These are phyloP conservation scores for Kodamaea alishanica DNA, from an alignment of 1,139 yeast genomes.

Conservation along the genomic window DNA sequence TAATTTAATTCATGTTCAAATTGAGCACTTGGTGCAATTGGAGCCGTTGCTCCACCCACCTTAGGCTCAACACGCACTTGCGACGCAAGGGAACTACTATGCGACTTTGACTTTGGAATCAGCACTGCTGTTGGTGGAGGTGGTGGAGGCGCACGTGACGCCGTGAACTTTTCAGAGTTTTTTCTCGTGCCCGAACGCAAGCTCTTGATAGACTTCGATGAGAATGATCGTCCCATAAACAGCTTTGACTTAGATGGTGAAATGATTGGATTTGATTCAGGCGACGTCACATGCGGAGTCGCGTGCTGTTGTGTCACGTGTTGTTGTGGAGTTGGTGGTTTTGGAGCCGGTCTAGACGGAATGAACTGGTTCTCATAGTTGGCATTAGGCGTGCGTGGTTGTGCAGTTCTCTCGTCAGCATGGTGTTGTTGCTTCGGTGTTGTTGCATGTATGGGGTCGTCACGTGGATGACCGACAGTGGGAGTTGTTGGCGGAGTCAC, in stretches of 20 bases:
- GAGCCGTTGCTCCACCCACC: constrained; percentile 39
- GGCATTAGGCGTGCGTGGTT: constrained; percentile 21
- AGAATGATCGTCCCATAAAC: constrained; percentile 37
- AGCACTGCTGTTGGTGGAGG: constrained; percentile 10
- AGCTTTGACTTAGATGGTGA: constrained; percentile 16
- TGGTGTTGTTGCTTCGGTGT: constrained; percentile 11
- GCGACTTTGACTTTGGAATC: constrained; percentile 46
- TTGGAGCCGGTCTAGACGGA: constrained; percentile 70
- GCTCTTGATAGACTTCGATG: constrained; percentile 39
- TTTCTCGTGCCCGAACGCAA: constrained; percentile 25
- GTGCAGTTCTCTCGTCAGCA: constrained; percentile 7
- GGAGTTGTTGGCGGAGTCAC: constrained; percentile 16
- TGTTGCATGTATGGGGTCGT: constrained; percentile 17
- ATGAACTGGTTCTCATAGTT: constrained; percentile 46
- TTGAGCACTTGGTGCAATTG: constrained; percentile 30
- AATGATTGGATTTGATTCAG: constrained; percentile 5
- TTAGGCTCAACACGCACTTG: constrained; percentile 21
- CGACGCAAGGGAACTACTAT: constrained; percentile 35
- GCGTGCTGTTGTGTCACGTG: background rate
- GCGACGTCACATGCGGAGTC: constrained; percentile 3
- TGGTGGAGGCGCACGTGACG: constrained; percentile 19
- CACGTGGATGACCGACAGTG: constrained; percentile 8
- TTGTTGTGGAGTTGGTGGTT: constrained; percentile 33
- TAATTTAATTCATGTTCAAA: constrained; percentile 20
- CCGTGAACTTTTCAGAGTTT: constrained; percentile 14